Base-by-base conservation (phyloP, 225 moss, liverwort and hornwort species). In the Physcomitrellopsis africana region DNA sequence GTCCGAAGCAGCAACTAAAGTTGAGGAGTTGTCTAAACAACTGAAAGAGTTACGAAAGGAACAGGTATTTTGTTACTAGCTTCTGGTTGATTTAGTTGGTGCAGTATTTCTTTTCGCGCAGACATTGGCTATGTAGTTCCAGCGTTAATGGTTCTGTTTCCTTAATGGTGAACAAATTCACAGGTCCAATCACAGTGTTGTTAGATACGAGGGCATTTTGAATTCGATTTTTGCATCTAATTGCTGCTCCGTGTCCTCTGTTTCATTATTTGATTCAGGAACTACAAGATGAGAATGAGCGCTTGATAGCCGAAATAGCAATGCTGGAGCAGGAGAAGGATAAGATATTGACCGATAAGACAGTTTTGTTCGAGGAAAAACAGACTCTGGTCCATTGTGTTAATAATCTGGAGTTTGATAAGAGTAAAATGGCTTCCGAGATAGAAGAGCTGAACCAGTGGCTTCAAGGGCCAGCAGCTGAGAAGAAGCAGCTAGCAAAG, bases 371-470 rank as follows among this genome's bases (percentile, higher is more conserved):
- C 0, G 79, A n/a, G 19, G 79, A 79, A 79, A 60, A 18, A 43
- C 78, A 73, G 51, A 58, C 62, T 19, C 51, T 85, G 51, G 68
- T 72, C 52, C 67, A 65, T 69, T 72, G 68, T 58, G 79, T 85
- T 57, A 59, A 79, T 63, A 53, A 49, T 64, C 65, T 85, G 60
- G 81, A 85, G 55, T 49, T 59, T 7, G 85, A 85, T 45, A 82
- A 79, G 27, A 68, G 29, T 26, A 81, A 81, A 68, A 76, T 85
- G 79, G 75, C 69, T 16, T 79, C 10, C 24, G 85, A 85, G 48
- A 85, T 85, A 46, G 85, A 85, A 32, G 85, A 85, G 64, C 76
- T 85, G 32, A 85, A 82, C n/a, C 85, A 76, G 63, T 85, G 85
- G 85, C 79, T 85, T 51, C 81, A 76, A 68, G 75, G 78, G 64